Base-by-base conservation (phyloP, 352 stramenopile genomes). In the Globisporangium radiosum region DNA sequence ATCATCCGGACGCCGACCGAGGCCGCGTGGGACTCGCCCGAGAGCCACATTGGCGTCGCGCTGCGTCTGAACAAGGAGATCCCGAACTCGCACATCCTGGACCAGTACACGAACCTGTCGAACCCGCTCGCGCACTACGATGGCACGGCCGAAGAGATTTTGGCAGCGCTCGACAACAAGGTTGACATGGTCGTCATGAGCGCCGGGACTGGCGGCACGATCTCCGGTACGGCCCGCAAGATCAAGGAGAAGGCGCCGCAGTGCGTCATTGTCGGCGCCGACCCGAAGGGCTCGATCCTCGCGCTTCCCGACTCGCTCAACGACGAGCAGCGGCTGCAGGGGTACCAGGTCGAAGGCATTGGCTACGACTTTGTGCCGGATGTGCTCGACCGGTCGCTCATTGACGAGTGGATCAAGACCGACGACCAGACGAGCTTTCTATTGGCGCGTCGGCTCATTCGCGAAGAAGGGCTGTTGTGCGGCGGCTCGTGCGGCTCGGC, bases 281-380 rank as follows among this genome's bases (percentile, higher is more conserved):
- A 97, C 51, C 90, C 90, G 13, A 75, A 97, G 55, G 96, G 94
- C 33, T 97, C 84, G 47, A 98, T 98, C 59, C 70, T 99, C 44
- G 94, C 96, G 17, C 58, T 90, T 44, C 94, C 94, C 0, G 94
- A 98, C 17, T 63, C 47, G 33, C 57, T 98, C 52, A 98, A 98
- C 72, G 92, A 98, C 70, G 79, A 89, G 55, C 87, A 95, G 63
- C 75, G 89, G 1, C 71, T 97, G 33, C 66, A 86, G 51, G 55
- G 85, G 14, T 98, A 98, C 75, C 80, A 91, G 68, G 94, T 98
- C 11, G 94, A 99, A 71, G 96, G 96, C 7, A 98, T 98, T 59
- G 94, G 96, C 47, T 98, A 98, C 71, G 96, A 98, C 63, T 99
- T 98, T 62, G 96, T 99, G 47, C 96, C 96, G 7, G 73, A 92